phyloP scores from a whole-genome alignment of 495 filamentous ascomycete genomes.

The Talaromyces proteolyticus region DNA sequence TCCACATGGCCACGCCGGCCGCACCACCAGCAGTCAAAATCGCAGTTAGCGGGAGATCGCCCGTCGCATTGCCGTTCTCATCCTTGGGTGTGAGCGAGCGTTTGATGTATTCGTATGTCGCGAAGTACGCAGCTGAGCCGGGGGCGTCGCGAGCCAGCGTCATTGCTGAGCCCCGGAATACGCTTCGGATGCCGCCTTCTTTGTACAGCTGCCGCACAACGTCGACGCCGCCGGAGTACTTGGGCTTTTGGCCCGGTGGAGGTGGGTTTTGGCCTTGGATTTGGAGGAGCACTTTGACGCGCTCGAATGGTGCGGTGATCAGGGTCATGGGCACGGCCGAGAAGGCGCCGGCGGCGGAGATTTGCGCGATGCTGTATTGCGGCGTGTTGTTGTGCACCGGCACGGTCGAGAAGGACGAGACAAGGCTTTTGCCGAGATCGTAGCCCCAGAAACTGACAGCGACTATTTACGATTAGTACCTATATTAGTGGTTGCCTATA shows the following conservation, averaged over 20 bases:
- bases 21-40: conserved; percentile 83
- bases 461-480: conserved; percentile 43
- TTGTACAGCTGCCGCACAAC: conserved; percentile 94
- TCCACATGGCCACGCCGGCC: conserved; percentile 98
- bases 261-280: conserved; percentile 90
- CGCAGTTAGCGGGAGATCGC: conserved; percentile 69
- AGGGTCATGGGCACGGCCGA: conserved; percentile 95
- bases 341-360: conserved; percentile 93
- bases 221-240: conserved; percentile 82
- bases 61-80: conserved; percentile 61
- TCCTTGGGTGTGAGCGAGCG: conserved; percentile 78
- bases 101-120: conserved; percentile 95
- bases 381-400: conserved; percentile 53
- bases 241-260: conserved; percentile 83
- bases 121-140: conserved; percentile 92
- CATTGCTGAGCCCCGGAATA: conserved; percentile 86
- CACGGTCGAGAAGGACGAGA: conserved; percentile 61
- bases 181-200: conserved; percentile 82
- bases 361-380: conserved; percentile 73
- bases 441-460: conserved; percentile 99
- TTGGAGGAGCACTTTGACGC: conserved; percentile 96
- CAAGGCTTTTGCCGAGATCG: conserved; percentile 86
- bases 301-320: conserved; percentile 97
- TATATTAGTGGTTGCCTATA: background rate
- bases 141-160: conserved; percentile 92